Conservation (phyloP, 2,329 filamentous ascomycete species). For the Pseudogymnoascus sp. region DNA sequence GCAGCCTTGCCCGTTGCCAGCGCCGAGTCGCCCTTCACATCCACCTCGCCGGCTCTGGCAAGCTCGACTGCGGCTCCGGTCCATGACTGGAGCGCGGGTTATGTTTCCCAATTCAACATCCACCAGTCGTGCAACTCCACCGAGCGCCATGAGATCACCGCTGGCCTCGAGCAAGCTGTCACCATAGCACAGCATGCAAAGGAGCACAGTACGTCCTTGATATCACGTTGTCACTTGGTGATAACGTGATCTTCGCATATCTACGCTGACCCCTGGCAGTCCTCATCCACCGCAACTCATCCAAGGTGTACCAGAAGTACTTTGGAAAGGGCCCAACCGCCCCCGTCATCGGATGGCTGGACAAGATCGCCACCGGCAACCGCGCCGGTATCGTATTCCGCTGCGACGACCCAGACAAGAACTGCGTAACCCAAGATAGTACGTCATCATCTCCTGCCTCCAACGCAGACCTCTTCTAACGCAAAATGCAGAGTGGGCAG, state of each 20-base stretch:
- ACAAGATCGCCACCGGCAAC: slow-evolving; percentile 50
- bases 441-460: slow-evolving; percentile 15
- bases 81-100: slow-evolving; percentile 4
- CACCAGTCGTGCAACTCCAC: slow-evolving; percentile 60
- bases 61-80: not conserved
- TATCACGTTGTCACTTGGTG: not conserved
- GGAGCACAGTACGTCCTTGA: slow-evolving; percentile 39
- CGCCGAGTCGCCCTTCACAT: not conserved
- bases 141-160: slow-evolving; percentile 44
- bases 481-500: slow-evolving; percentile 46
- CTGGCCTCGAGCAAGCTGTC: slow-evolving; percentile 50
- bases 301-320: slow-evolving; percentile 54
- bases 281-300: slow-evolving; percentile 46
- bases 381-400: slow-evolving; percentile 51
- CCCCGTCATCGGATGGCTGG: slow-evolving; percentile 52
- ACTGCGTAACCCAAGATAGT: slow-evolving; percentile 46
- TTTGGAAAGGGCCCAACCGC: slow-evolving; percentile 53
- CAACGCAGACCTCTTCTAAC: not conserved
- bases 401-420: slow-evolving; percentile 59
- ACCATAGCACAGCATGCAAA: slow-evolving; percentile 51
- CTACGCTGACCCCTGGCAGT: slow-evolving; percentile 22
- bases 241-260: too few relatives aligned
- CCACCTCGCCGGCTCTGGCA: not conserved
- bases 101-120: slow-evolving; percentile 35
- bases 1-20: not conserved